These are phyloP conservation scores for Penicillium cinerascens DNA, from an alignment of 495 filamentous ascomycete species.

Conservation along the genomic window DNA sequence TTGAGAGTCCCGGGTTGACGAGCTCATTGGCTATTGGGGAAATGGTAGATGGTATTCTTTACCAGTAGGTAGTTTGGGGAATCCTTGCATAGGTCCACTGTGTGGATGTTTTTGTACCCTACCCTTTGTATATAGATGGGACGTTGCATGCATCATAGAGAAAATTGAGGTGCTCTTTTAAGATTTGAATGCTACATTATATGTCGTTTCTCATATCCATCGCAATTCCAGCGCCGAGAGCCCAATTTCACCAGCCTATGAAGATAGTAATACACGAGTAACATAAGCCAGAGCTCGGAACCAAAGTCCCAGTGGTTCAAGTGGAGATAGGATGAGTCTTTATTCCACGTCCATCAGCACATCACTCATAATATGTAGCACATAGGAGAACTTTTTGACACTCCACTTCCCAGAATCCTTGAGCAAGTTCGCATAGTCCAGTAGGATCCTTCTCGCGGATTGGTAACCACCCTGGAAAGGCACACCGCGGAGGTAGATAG, in stretches of 20 bases:
- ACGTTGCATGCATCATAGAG: no score
- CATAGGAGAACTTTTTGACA: conserved; percentile 45
- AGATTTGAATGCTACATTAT: not conserved
- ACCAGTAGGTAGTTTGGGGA: conserved; percentile 37
- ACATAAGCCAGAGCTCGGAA: not conserved
- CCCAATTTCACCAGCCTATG: not conserved
- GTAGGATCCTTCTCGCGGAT: conserved; percentile 44
- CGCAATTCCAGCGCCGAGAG: not conserved
- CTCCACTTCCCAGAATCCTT: conserved; percentile 53
- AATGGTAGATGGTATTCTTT: conserved; percentile 71
- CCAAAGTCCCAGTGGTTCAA: not conserved
- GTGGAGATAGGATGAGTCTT: conserved; percentile 3
- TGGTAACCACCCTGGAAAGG: conserved; percentile 48
- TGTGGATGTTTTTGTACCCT: not conserved
- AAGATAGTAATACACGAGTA: not conserved
- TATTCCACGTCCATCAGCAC: conserved; percentile 47
- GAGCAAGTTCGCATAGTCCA: conserved; percentile 49
- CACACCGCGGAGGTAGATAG: conserved; percentile 46
- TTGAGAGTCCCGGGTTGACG: conserved; percentile 94
- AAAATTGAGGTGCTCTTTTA: no score
- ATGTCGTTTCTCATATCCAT: conserved; percentile 1
- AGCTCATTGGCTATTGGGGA: conserved; percentile 86
- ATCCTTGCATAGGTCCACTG: not conserved
- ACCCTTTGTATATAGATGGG: not conserved
- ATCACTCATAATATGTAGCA: conserved; percentile 54